These are phyloP conservation scores for Lepraria neglecta DNA, from an alignment of 495 filamentous ascomycete species.

Conservation along the genomic window DNA sequence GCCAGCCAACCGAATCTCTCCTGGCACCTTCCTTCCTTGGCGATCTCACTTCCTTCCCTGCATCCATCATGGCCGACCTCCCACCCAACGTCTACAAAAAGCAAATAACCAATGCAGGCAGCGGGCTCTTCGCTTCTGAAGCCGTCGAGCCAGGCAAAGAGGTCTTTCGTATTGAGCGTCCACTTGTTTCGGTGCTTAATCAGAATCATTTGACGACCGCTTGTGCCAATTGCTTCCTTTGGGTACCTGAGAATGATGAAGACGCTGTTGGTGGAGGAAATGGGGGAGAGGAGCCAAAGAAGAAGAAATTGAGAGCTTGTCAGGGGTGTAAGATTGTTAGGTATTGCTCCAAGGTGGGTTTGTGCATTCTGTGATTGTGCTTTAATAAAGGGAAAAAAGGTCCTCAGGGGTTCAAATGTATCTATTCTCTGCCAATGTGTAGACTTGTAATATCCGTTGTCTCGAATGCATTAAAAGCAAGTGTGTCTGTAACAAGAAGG, in stretches of 20 bases:
- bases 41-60: background rate
- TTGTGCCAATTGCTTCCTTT: slow-evolving; percentile 41
- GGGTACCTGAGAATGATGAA: slow-evolving; percentile 26
- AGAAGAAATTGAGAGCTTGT: slow-evolving; percentile 45
- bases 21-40: background rate
- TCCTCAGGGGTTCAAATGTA: slow-evolving; percentile 13
- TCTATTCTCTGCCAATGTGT: no score
- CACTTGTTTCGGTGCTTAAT: slow-evolving; percentile 43
- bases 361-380: background rate
- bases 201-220: slow-evolving; percentile 37
- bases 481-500: no score
- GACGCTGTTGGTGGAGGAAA: background rate
- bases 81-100: background rate
- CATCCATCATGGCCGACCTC: slow-evolving; percentile 1
- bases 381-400: slow-evolving; percentile 7
- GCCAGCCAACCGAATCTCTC: no score
- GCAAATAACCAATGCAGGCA: slow-evolving; percentile 14
- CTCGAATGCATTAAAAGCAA: no score
- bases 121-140: slow-evolving; percentile 39
- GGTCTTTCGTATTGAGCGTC: slow-evolving; percentile 36
- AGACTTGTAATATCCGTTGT: no score
- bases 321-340: slow-evolving; percentile 54
- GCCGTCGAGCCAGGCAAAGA: slow-evolving; percentile 36
- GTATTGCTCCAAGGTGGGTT: slow-evolving; percentile 60
- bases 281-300: slow-evolving; percentile 1